Conservation (phyloP, 1,284 basidiomycete genomes). For the Athelia sp. region DNA sequence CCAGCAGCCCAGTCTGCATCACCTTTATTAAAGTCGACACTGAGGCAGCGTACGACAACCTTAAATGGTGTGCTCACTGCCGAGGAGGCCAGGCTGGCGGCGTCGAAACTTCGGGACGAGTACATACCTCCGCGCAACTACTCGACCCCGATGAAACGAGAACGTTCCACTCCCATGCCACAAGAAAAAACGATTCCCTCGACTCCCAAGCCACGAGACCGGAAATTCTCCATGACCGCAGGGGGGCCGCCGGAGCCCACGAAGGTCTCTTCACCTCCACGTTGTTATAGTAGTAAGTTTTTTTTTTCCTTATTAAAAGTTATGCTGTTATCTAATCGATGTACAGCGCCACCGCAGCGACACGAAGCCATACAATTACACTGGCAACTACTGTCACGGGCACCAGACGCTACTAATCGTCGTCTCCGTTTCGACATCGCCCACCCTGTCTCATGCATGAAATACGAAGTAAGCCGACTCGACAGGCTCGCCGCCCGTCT, state of each 20-base stretch:
- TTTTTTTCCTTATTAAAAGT: background rate
- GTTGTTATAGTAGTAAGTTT: conserved; percentile 18
- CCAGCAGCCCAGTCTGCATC: background rate
- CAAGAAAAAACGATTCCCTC: no score
- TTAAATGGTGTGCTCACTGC: background rate
- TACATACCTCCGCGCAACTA: background rate
- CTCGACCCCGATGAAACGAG: background rate
- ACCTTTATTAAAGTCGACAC: background rate
- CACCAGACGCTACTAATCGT: conserved; percentile 19
- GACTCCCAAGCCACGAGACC: no score
- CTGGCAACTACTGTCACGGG: conserved; percentile 35
- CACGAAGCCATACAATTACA: conserved; percentile 27
- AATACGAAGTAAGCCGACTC: conserved; percentile 21
- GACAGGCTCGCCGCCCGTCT: conserved; percentile 24
- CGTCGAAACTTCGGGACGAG: background rate
- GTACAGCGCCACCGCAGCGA: conserved; percentile 14
- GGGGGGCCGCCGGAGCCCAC: background rate
- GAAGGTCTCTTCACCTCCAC: conserved; percentile 11
- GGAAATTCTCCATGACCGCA: background rate
- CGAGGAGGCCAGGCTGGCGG: background rate
- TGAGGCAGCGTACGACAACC: background rate
- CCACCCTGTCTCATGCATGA: conserved; percentile 19
- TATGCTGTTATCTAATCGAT: background rate
- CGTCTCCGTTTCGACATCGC: conserved; percentile 23
- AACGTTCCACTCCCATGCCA: no score